Evolutionary conservation across 108 stramenopile species (phyloP), one percentile per base, ranked within the genome.

Genomic region (Nitzschia sp.): DNA sequence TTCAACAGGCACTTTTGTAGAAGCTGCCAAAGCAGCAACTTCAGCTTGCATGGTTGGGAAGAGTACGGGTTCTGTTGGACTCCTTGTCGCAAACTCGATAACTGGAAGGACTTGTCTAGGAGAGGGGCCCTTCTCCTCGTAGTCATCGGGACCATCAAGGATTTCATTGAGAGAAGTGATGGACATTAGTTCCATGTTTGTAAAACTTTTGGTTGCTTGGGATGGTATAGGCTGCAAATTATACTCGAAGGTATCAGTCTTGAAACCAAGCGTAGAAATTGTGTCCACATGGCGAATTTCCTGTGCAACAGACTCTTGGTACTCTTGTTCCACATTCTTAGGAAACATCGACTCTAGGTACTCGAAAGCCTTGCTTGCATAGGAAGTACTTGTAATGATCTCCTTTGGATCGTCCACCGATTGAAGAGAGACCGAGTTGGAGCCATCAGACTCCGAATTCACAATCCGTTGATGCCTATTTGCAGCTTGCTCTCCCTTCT

Each of bases 151-250:
- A 2, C 65, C 73, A 53, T 73, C 73, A 12, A 73, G 39, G 53
- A 73, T 73, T 42, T 73, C 73, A 42, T 73, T 73, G 8, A 73
- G 56, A 7, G 65, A 67, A 2, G 73, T 67, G 41, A 73, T 63
- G 8, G 73, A 73, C 65, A 73, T 73, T 25, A 73, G 57, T 29
- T 73, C 73, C 46, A 53, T 43, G 58, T 59, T 61, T 8, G 50
- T 57, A 38, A 22, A 44, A 53, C 56, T 68, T 7, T 41, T 41
- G n/a, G 67, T 25, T 3, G 44, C 21, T 25, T 65, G 48, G 29
- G 51, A 53, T 51, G 51, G 59, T 37, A 26, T 25, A 8, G 43
- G 41, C 29, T 46, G 15, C 42, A 72, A 39, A 39, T 66, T 21
- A 25, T 67, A 75, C 41, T 67, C 73, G 25, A 55, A 63, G 2